Base-by-base conservation (phyloP, 495 filamentous ascomycete genomes). In the Apiosordaria backusii region DNA sequence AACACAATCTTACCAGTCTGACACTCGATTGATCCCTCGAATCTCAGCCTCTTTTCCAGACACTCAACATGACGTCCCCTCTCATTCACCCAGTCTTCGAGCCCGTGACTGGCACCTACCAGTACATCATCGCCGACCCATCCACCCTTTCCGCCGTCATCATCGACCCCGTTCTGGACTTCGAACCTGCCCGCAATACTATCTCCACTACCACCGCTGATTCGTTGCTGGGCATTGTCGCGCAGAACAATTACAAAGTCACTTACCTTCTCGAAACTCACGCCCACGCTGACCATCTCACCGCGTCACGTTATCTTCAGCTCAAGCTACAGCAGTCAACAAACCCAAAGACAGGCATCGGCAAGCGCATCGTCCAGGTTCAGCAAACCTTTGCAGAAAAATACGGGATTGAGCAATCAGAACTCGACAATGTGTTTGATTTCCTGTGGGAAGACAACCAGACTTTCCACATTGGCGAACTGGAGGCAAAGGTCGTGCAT, bases 201-300 rank as follows among this genome's bases (percentile, higher is more conserved):
- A 76, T 88, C 67, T 77, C 72, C 22, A 87, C 85, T 6, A 19
- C 53, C 0, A 72, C 82, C 3, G 86, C 87, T 27, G 85, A 87
- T 66, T 45, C 25, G 0, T 62, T 89, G 0, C 75, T 89, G 0
- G 29, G 70, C 0, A 26, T 84, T 4, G 68, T 83, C 57, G 62
- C 70, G 10, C 65, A 78, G 24, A 67, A 84, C 1, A 77, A 77
- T 7, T 88, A 87, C 72, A 78, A 35, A 9, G 71, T 88, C 55
- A 70, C 68, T 1, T 67, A 64, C 5, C 81, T 89, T 29, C 78
- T 89, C 21, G 87, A 89, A 70, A 88, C 87, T 0, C 86, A 88
- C 68, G 81, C 79, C 15, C 87, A 89, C 68, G 87, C 87, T 54
- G 86, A 88, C 75, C 86, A 88, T 69, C 71, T 88, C n/a, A 87